A percentile compares a stretch with the other conserved stretches of the same genome.
Conservation (phyloP, 169 alveolate species). For the Eimeria sp. region DNA sequence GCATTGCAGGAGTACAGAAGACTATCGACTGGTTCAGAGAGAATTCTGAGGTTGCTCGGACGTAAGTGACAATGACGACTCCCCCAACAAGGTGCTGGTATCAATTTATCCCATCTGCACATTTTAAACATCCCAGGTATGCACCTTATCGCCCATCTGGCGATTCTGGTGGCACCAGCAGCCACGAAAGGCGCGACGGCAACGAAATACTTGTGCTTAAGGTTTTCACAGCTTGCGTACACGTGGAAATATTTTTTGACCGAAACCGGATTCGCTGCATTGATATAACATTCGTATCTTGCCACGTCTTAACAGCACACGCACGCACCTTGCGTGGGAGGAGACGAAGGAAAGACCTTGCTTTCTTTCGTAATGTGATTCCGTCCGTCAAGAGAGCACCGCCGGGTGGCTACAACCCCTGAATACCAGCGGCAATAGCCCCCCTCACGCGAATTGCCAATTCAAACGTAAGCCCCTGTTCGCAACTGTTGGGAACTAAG, state of each 20-base stretch:
- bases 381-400: neutral
- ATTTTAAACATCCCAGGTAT: neutral
- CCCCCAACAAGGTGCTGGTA: neutral
- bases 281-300: neutral
- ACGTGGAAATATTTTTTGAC: neutral
- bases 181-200: neutral
- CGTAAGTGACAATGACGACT: neutral
- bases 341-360: neutral
- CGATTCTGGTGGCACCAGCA: neutral
- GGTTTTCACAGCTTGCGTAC: neutral
- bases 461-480: neutral
- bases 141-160: neutral
- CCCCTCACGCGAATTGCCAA: neutral
- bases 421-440: neutral
- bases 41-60: conserved; percentile 28
- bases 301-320: conserved; percentile 6
- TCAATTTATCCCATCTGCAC: neutral
- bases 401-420: neutral
- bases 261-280: neutral
- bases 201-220: neutral
- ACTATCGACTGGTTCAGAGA: conserved; percentile 71
- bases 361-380: neutral
- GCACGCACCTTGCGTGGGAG: neutral
- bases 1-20: conserved; percentile 69
- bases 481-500: neutral